Base-by-base conservation (phyloP, 2,329 filamentous ascomycete species). In the Sporothrix luriei region DNA sequence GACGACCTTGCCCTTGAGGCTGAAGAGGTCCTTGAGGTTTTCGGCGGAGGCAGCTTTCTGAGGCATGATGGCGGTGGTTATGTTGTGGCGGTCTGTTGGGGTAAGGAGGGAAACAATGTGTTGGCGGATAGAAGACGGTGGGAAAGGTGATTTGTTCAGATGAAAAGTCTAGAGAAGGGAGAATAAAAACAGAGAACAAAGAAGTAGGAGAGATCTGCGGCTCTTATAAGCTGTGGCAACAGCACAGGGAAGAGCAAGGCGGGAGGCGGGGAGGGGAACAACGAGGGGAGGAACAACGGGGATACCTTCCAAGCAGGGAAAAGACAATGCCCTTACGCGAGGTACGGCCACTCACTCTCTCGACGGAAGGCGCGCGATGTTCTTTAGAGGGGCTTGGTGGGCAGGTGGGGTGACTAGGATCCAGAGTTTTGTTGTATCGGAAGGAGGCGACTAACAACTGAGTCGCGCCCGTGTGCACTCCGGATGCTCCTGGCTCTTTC, bases 1-100 rank as follows among this genome's bases (percentile, higher is more conserved):
- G 73, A 90, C 87, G 66, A 90, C 90, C 79, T 90, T 90, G 75
- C 89, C 89, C 80, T 90, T 90, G 72, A 92, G 83, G 75, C 87
- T 90, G 80, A 92, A 89, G 74, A 92, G 86, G 76, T 89, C 90
- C 73, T 83, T 78, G 75, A 92, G 84, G 75, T 81, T 82, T 73
- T 82, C 81, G 73, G 87, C 80, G 76, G 86, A 78, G 75, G 89
- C 87, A 72, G 89, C 79, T 76, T 79, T 74, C 75, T 85, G 81
- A 82, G 85, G 84, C 86, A 88, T 87, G 46, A 9, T 73, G 68
- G 49, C 29, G 51, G 52, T 48, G 29, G 52, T 48, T 65, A n/a
- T 21, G 48, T 43, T 51, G 29, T 52, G 29, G 33, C 1, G 7
- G 26, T 26, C 43, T 29, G n/a, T 33, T 9, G 29, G 21, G 21